Base-by-base conservation (phyloP, 306 rosid genomes). In the Vicia faba region DNA sequence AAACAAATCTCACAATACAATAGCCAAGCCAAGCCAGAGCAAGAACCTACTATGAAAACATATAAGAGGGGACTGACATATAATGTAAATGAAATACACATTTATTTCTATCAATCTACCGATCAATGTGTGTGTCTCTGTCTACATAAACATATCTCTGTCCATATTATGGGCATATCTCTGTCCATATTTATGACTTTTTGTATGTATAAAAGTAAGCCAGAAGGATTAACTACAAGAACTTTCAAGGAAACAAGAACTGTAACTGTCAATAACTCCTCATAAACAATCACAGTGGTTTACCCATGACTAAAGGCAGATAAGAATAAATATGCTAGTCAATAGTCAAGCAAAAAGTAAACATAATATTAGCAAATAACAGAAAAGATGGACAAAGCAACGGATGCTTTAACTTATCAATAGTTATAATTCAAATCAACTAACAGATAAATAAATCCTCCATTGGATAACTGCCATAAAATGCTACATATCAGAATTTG, bases 21-120 rank as follows among this genome's bases (percentile, higher is more conserved):
- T 41, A 46, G 64, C 63, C 54, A 71, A 46, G 61, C 63, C 45
- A 71, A 46, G 53, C 49, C 69, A 57, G 57, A 71, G 39, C 41
- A 38, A 55, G 43, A 58, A 65, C 28, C 38, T 48, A 56, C 5
- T 2, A 31, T n/a, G 44, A 28, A 65, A 71, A 48, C 8, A 54
- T 35, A 73, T 9, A 26, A 2, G 26, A 35, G 26, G 46, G 29
- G 45, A 38, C 28, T 59, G 12, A 36, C 4, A 3, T 55, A n/a
- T 26, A 55, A 25, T 55, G 61, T 26, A 26, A 54, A 3, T 11
- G 36, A 25, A 12, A 54, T 23, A 25, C 5, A 26, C 38, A 26
- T 55, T 2, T 13, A 5, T 25, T 26, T 55, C 19, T 55, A 55
- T 26, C 61, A 19, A 55, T 28, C 36, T 55, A 55, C 11, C 4